Percentiles rank a stretch among this genome's conserved stretches.
These are phyloP conservation scores for Claviceps humidiphila DNA, from an alignment of 2,329 filamentous ascomycete species.

Conservation along the genomic window DNA sequence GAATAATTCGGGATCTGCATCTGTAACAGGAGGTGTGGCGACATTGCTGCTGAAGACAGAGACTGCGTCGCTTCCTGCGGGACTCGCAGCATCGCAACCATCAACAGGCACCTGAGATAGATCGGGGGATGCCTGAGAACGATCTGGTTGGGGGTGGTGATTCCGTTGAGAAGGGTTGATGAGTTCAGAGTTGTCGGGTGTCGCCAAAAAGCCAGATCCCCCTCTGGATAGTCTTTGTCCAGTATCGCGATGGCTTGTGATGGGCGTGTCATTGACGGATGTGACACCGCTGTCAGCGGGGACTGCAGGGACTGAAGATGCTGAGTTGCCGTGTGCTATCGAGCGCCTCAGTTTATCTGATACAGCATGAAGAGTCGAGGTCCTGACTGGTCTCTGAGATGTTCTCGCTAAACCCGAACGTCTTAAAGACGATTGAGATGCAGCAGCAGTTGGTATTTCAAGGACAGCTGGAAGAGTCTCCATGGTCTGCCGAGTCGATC, in stretches of 20 bases:
- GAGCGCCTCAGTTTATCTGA: constrained; percentile 24
- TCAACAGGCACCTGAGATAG: constrained; percentile 23
- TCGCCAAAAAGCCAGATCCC: constrained; percentile 31
- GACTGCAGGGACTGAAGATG: background rate
- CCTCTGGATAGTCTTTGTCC: constrained; percentile 13
- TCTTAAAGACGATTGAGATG: background rate
- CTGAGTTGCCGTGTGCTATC: constrained; percentile 14
- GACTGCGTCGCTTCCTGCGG: constrained; percentile 39
- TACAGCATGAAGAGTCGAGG: constrained; percentile 16
- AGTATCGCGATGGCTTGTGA: constrained; percentile 11
- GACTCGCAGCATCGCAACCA: constrained; percentile 36
- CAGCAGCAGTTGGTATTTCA: constrained; percentile 15
- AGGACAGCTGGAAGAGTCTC: constrained; percentile 13
- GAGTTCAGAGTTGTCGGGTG: constrained; percentile 44
- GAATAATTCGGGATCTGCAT: constrained; percentile 54
- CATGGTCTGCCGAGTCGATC: no score
- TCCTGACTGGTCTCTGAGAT: constrained; percentile 15
- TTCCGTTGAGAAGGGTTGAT: constrained; percentile 20
- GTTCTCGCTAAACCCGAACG: constrained; percentile 11
- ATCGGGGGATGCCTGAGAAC: constrained; percentile 31
- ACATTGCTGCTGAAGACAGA: constrained; percentile 50
- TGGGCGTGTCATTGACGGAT: background rate
- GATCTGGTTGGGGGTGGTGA: constrained; percentile 28
- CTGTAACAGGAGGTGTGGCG: constrained; percentile 63
- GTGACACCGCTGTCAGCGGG: background rate